Conservation (phyloP, 495 filamentous ascomycete genomes). For the Gamarada debralockiae region DNA sequence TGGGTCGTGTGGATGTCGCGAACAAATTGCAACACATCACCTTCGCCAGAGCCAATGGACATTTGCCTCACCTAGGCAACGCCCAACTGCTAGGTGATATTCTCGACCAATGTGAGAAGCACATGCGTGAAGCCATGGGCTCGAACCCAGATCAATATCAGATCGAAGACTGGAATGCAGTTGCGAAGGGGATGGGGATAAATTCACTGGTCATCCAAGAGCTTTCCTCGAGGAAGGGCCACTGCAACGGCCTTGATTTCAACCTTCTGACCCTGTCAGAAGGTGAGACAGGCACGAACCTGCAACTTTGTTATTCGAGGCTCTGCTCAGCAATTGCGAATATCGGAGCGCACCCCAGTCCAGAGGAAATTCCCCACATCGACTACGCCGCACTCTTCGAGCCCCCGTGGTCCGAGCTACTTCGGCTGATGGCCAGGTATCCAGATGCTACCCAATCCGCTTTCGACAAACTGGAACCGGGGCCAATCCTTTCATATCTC, state of each 20-base stretch:
- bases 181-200: slow-evolving; percentile 51
- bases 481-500: slow-evolving; percentile 57
- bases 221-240: slow-evolving; percentile 66
- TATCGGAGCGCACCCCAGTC: slow-evolving; percentile 39
- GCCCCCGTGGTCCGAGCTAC: slow-evolving; percentile 35
- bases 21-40: slow-evolving; percentile 56
- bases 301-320: slow-evolving; percentile 68
- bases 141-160: background rate
- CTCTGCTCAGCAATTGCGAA: slow-evolving; percentile 61
- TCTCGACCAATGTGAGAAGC: background rate
- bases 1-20: slow-evolving; percentile 54
- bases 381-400: background rate
- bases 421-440: slow-evolving; percentile 56
- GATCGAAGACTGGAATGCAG: background rate
- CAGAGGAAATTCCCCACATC: slow-evolving; percentile 42
- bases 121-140: background rate
- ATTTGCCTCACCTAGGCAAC: slow-evolving; percentile 57
- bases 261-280: slow-evolving; percentile 67
- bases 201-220: slow-evolving; percentile 72
- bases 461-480: slow-evolving; percentile 60
- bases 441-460: slow-evolving; percentile 62
- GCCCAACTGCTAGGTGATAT: background rate
- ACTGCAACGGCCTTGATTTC: slow-evolving; percentile 60
- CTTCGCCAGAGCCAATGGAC: slow-evolving; percentile 70
- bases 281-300: slow-evolving; percentile 66